These are phyloP conservation scores for Sporothrix euskadiensis DNA, from an alignment of 2,329 filamentous ascomycete genomes.

Conservation along the genomic window DNA sequence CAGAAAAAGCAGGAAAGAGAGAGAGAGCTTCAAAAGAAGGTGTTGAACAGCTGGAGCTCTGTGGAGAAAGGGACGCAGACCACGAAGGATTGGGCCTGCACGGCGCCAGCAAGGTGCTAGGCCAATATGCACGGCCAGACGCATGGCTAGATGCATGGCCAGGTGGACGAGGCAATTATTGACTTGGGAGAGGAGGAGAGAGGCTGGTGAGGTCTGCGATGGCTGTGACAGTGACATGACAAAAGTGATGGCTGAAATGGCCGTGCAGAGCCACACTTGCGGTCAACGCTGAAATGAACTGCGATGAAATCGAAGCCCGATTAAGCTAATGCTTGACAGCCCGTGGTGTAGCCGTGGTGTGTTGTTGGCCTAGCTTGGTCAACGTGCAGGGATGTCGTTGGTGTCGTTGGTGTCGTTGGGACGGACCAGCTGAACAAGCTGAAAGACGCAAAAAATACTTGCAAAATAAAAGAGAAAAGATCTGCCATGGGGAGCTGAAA, in stretches of 20 bases:
- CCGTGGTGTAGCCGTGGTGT: constrained; percentile 6
- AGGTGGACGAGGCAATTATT: constrained; percentile 1
- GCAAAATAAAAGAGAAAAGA: not conserved
- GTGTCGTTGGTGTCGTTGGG: not conserved
- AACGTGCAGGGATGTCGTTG: not conserved
- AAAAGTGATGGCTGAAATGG: not conserved
- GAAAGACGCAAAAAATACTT: not conserved
- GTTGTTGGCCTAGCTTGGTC: not conserved
- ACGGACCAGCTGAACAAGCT: constrained; percentile 7
- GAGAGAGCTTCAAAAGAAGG: not conserved
- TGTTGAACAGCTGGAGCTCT: constrained; percentile 2
- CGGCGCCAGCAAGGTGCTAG: constrained; percentile 12
- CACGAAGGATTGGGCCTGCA: constrained; percentile 1
- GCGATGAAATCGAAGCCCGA: not conserved
- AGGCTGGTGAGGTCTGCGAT: not conserved
- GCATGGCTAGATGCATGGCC: not conserved
- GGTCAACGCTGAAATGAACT: not conserved
- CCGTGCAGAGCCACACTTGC: not conserved
- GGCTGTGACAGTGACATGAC: too few species aligned
- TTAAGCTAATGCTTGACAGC: not conserved
- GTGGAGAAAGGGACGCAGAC: not conserved
- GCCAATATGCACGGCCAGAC: not conserved
- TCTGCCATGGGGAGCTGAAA: constrained; percentile 6
- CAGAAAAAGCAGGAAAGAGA: not conserved
- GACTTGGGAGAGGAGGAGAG: not conserved